These are phyloP conservation scores for Chrysoporthe austroafricana DNA, from an alignment of 2,329 filamentous ascomycete species.

Conservation along the genomic window DNA sequence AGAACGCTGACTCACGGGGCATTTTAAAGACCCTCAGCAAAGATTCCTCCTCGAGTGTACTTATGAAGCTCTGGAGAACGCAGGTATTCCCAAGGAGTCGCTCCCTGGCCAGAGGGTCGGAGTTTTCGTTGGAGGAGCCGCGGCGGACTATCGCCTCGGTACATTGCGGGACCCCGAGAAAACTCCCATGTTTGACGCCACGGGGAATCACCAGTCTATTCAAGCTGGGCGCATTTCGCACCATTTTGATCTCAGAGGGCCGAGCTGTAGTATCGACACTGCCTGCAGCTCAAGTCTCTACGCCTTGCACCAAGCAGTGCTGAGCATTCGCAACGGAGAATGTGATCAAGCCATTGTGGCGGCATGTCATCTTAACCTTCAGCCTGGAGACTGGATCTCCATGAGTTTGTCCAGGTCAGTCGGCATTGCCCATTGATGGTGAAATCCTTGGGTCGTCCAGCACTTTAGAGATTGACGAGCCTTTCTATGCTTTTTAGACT, in stretches of 20 bases:
- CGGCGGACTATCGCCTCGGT: constrained; percentile 31
- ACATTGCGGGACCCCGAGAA: constrained; percentile 30
- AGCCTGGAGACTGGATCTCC: constrained; percentile 30
- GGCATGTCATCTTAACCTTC: constrained; percentile 12
- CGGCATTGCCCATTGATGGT: not conserved
- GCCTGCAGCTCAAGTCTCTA: constrained; percentile 33
- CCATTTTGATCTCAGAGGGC: constrained; percentile 37
- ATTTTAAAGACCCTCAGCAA: constrained; percentile 36
- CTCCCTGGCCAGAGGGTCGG: constrained; percentile 38
- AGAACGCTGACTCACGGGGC: not conserved
- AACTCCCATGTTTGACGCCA: constrained; percentile 29
- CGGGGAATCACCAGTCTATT: constrained; percentile 29
- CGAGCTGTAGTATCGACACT: constrained; percentile 38
- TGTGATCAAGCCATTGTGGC: constrained; percentile 33
- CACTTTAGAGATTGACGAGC: not conserved
- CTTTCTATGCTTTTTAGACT: constrained; percentile 30
- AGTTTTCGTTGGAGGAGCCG: constrained; percentile 37
- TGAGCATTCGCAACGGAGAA: constrained; percentile 37
- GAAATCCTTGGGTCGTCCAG: not conserved
- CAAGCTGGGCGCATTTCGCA: constrained; percentile 36
- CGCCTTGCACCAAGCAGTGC: constrained; percentile 38
- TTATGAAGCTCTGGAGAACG: constrained; percentile 41
- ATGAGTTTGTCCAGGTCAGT: constrained; percentile 18
- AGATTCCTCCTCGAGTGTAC: constrained; percentile 39
- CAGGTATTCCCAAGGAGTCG: constrained; percentile 37